Conservation (phyloP, 805 yeast genomes). For the Clavispora fructus region DNA sequence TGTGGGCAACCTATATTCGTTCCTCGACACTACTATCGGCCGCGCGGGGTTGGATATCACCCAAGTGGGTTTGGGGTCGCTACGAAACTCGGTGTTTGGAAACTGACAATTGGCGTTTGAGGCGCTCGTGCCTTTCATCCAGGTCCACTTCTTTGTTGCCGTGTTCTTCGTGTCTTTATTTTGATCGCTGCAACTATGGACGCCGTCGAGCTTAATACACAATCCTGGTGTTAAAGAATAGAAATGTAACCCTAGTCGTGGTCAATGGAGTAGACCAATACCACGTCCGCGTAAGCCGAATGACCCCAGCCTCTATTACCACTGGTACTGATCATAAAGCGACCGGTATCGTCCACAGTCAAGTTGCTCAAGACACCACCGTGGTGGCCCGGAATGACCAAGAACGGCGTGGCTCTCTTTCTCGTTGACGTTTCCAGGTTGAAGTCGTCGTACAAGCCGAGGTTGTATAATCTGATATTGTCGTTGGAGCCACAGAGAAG, state of each 20-base stretch:
- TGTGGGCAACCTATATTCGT: conserved; percentile 8
- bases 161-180: background rate
- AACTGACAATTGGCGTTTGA: background rate
- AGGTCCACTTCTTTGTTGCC: background rate
- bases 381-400: conserved; percentile 93
- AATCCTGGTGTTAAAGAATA: background rate
- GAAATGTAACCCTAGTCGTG: conserved; percentile 18
- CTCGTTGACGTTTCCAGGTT: conserved; percentile 24
- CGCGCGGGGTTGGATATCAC: conserved; percentile 17
- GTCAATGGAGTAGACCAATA: conserved; percentile 74
- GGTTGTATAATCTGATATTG: conserved; percentile 81
- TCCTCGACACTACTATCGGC: conserved; percentile 16
- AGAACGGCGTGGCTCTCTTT: conserved; percentile 61
- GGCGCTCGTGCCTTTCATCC: background rate
- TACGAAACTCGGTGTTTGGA: conserved; percentile 22
- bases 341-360: conserved; percentile 78
- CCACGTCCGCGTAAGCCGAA: conserved; percentile 73
- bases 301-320: conserved; percentile 95
- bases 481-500: conserved; percentile 86
- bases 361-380: conserved; percentile 83
- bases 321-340: conserved; percentile 84
- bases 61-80: conserved; percentile 32
- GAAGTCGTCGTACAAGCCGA: conserved; percentile 39
- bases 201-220: background rate
- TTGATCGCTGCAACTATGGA: background rate